phyloP scores from a whole-genome alignment of 2,329 filamentous ascomycete species.

The Podosphaera fusca region DNA sequence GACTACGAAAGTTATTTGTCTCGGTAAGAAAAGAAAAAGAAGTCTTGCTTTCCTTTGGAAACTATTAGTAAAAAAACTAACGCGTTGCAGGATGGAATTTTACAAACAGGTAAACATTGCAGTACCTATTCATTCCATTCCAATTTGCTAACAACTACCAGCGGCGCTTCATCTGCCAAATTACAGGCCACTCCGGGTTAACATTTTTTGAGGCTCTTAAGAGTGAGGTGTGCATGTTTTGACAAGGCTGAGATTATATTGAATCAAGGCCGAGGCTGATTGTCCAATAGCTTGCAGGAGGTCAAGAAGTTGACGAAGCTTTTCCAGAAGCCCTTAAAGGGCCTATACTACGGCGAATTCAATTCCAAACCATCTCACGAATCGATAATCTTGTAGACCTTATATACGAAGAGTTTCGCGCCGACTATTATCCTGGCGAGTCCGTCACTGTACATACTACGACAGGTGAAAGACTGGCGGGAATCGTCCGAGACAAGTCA shows the following conservation, averaged over 20 bases:
- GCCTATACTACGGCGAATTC: conserved; percentile 71
- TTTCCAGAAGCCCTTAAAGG: conserved; percentile 84
- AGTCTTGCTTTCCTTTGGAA: conserved; percentile 3
- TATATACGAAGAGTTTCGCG: conserved; percentile 58
- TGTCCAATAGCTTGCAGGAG: conserved; percentile 41
- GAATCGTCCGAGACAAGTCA: conserved; percentile 66
- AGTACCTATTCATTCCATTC: conserved; percentile 1
- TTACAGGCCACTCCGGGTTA: conserved; percentile 76
- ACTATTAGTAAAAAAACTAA: conserved; percentile 12
- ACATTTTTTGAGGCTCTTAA: conserved; percentile 82
- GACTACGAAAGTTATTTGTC: conserved; percentile 74
- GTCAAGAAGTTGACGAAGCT: conserved; percentile 68
- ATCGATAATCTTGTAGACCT: conserved; percentile 60
- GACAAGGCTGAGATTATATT: not conserved
- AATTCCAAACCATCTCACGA: conserved; percentile 71
- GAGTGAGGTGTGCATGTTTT: conserved; percentile 47
- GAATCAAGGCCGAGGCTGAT: conserved; percentile 11
- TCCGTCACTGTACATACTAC: conserved; percentile 50
- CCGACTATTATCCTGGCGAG: conserved; percentile 80
- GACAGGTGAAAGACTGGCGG: conserved; percentile 46
- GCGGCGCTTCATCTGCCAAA: conserved; percentile 80
- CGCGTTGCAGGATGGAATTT: conserved; percentile 52
- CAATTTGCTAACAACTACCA: conserved; percentile 11
- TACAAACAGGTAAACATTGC: conserved; percentile 52
- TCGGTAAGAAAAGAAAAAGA: conserved; percentile 31